phyloP scores from a whole-genome alignment of 2,329 filamentous ascomycete species.

The Ramularia endophylla region DNA sequence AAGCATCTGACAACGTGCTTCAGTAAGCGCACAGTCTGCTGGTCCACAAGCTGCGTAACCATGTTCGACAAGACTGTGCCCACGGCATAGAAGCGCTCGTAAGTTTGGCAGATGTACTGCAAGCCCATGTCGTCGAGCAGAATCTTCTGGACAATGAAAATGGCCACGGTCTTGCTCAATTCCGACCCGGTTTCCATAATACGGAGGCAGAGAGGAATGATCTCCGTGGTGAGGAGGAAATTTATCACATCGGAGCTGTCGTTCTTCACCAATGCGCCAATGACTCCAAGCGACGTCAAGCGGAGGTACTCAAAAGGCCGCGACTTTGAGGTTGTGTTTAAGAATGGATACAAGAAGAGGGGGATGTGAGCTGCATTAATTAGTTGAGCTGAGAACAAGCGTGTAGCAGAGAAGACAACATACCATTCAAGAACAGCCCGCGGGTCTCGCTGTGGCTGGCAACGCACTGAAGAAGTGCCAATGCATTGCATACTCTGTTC shows the following conservation, averaged over 20 bases:
- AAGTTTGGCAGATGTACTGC: conserved; percentile 97
- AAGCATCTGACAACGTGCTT: conserved; percentile 99
- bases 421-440: conserved; percentile 88
- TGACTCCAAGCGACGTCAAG: conserved; percentile 90
- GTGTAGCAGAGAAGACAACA: conserved; percentile 19
- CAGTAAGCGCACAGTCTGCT: conserved; percentile 88
- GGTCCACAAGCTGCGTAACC: conserved; percentile 95
- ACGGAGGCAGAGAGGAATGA: conserved; percentile 91
- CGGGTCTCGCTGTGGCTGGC: conserved; percentile 96
- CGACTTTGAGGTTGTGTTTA: conserved; percentile 98
- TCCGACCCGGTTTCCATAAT: conserved; percentile 99
- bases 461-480: conserved; percentile 92
- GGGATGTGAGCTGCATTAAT: conserved; percentile 75
- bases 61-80: conserved; percentile 98
- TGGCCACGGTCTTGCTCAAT: conserved; percentile 96
- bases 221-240: conserved; percentile 96
- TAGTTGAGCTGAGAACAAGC: conserved; percentile 8
- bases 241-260: conserved; percentile 99
- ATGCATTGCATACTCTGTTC: conserved; percentile 94
- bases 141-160: conserved; percentile 99
- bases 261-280: conserved; percentile 96
- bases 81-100: conserved; percentile 96
- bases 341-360: conserved; percentile 93
- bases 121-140: conserved; percentile 92
- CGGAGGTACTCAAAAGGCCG: conserved; percentile 96